phyloP scores from a whole-genome alignment of 371 early-diverging fungal genomes.

The Parasitella parasitica region DNA sequence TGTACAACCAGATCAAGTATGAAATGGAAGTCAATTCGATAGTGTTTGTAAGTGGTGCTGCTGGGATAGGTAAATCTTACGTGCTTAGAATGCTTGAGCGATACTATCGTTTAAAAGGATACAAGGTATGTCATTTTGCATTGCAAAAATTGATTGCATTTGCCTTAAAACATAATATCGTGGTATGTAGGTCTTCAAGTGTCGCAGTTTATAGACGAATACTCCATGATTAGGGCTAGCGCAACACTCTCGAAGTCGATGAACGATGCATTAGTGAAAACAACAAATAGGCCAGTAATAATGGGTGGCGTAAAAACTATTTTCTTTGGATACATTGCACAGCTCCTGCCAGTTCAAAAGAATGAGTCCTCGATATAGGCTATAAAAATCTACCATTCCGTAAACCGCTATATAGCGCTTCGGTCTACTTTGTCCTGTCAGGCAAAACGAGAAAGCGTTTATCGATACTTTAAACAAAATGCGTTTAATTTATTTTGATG shows the following conservation, averaged over 20 bases:
- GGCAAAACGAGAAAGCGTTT: not conserved
- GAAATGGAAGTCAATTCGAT: no score
- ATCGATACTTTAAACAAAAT: not conserved
- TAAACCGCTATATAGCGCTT: not conserved
- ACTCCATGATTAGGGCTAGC: not conserved
- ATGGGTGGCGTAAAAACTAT: not conserved
- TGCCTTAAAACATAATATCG: no score
- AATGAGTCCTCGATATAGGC: no score
- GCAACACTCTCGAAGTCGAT: not conserved
- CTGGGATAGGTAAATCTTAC: no score
- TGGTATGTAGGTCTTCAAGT: no score
- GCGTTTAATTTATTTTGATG: not conserved
- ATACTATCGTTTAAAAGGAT: no score
- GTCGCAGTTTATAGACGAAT: slow-evolving; percentile 5
- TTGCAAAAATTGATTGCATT: no score
- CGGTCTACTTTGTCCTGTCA: not conserved
- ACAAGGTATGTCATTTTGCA: no score
- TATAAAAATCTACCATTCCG: not conserved
- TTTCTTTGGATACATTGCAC: slow-evolving; percentile 4
- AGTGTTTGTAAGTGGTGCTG: no score
- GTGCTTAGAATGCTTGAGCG: no score
- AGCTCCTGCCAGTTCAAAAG: not conserved
- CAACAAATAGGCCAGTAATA: not conserved
- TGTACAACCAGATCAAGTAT: no score
- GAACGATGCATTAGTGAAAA: not conserved